Base-by-base conservation (phyloP, 352 stramenopile species). In the Globisporangium parvum region DNA sequence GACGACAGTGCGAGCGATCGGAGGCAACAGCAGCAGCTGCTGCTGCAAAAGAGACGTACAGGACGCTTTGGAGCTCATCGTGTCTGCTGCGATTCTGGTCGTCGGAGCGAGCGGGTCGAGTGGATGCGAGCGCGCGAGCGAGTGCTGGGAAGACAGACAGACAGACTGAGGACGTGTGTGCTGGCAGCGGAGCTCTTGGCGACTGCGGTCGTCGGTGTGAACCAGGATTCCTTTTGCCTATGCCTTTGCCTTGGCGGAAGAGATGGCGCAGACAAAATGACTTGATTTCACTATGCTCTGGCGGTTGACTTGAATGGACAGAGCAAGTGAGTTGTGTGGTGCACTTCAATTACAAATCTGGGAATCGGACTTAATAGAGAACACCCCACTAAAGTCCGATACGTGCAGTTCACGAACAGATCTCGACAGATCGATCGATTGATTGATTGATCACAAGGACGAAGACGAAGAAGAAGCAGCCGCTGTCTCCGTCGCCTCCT, bases 31-130 rank as follows among this genome's bases (percentile, higher is more conserved):
- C n/a, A n/a, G n/a, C n/a, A n/a, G n/a, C n/a, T n/a, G n/a, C n/a
- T n/a, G 23, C 3, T 14, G n/a, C n/a, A n/a, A n/a, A n/a, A n/a
- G n/a, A n/a, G 21, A 47, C 67, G 54, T 70, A 82, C 73, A 78
- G 20, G 67, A 65, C 8, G 61, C 65, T 51, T 76, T 80, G 53
- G 61, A 62, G 50, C 56, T 51, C 70, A 80, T 82, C 40, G 46
- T 42, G 21, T 14, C 3, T 26, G 31, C 21, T 24, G 23, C 14
- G 39, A 21, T 9, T 11, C 31, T 37, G 31, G 9, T 6, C 4
- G 31, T 10, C 0, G 31, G 9, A 37, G 31, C 31, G 31, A 37
- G 39, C 1, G 39, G 1, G 39, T 45, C 6, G 14, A 6, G 6
- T 3, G 3, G 39, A 21, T 8, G 18, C 18, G 39, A 45, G 39